Conservation (phyloP, 306 rosid species). For the Quercus bicolor region DNA sequence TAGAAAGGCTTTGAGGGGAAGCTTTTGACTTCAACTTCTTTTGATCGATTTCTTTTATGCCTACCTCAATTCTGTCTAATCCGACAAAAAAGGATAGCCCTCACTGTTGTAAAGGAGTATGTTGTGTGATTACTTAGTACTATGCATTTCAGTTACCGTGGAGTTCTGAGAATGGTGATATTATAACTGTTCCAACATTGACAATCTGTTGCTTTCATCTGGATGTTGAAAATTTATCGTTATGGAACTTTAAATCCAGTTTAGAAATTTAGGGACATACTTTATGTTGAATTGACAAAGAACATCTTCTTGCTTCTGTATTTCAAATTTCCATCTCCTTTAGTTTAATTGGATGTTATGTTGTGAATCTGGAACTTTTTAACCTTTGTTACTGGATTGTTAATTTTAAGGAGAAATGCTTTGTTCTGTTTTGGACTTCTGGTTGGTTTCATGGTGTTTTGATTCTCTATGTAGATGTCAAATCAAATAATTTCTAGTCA, state of each 20-base stretch:
- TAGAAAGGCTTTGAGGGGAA: not conserved
- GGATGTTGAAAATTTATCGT: not conserved
- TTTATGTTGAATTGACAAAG: not conserved
- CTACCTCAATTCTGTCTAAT: not conserved
- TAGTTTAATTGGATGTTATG: not conserved
- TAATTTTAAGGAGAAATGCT: not conserved
- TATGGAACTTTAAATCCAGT: not conserved
- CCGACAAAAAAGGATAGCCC: not conserved
- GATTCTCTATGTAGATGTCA: not conserved
- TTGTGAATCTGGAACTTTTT: not conserved
- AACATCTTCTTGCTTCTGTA: too few species aligned
- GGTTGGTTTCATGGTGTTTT: not conserved
- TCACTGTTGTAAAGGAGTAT: not conserved
- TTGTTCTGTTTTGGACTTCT: slow-evolving; percentile 15
- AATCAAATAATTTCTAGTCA: not conserved
- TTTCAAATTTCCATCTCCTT: too few species aligned
- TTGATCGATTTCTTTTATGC: not conserved
- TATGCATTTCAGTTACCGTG: not conserved
- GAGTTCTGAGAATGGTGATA: not conserved
- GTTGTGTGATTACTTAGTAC: not conserved
- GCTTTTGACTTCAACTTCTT: not conserved
- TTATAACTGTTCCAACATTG: not conserved
- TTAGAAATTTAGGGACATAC: not conserved
- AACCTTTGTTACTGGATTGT: not conserved
- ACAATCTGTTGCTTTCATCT: not conserved